A percentile compares a stretch with the other conserved stretches of the same genome.
These are phyloP conservation scores for Phytopythium litorale DNA, from an alignment of 352 stramenopile genomes.

Conservation along the genomic window DNA sequence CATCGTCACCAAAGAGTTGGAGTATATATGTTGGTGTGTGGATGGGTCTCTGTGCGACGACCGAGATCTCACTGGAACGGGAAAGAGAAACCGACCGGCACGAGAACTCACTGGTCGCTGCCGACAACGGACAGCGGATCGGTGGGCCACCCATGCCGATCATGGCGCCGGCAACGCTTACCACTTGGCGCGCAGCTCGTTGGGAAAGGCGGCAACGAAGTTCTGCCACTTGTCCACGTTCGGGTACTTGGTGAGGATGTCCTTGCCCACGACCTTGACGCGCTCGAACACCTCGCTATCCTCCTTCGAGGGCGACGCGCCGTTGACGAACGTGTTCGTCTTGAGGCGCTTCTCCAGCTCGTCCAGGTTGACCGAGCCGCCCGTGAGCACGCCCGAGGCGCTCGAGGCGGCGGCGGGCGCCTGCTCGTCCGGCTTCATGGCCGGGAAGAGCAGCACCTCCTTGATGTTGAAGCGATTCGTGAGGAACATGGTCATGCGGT, in stretches of 20 bases:
- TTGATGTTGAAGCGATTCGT: constrained; percentile 95
- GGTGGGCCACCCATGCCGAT: not conserved
- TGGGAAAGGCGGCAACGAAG: constrained; percentile 72
- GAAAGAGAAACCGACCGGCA: not conserved
- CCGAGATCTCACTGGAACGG: not conserved
- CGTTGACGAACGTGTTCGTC: constrained; percentile 60
- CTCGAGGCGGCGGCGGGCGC: constrained; percentile 11
- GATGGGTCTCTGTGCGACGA: not conserved
- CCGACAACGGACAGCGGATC: not conserved
- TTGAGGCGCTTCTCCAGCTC: constrained; percentile 65
- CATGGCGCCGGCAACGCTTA: constrained; percentile 14
- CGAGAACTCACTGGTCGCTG: not conserved
- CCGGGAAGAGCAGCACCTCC: constrained; percentile 99
- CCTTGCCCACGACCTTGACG: constrained; percentile 76
- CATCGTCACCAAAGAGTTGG: not conserved
- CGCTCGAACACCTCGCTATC: constrained; percentile 60
- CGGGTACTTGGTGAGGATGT: constrained; percentile 67
- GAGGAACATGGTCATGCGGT: constrained; percentile 97
- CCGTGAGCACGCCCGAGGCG: constrained; percentile 19
- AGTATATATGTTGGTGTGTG: not conserved
- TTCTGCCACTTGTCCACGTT: constrained; percentile 75
- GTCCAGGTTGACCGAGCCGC: constrained; percentile 49
- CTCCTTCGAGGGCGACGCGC: constrained; percentile 65
- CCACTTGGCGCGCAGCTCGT: constrained; percentile 74
- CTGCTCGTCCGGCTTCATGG: constrained; percentile 97